Percentiles rank a stretch among this genome's conserved stretches.
phyloP scores from a whole-genome alignment of 2,329 filamentous ascomycete species.

The Colletotrichum tropicicola region DNA sequence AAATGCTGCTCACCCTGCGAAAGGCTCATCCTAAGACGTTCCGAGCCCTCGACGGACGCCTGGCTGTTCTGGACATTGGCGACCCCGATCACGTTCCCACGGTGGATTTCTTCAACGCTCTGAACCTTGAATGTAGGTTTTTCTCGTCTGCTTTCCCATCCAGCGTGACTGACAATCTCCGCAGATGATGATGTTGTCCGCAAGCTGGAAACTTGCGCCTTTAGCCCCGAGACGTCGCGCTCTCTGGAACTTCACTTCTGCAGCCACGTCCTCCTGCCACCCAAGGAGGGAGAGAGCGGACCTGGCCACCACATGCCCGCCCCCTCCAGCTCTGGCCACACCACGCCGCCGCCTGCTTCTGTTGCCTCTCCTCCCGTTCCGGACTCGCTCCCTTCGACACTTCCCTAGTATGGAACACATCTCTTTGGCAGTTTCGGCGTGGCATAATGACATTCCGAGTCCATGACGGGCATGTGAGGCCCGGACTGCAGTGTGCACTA shows the following conservation, averaged over 20 bases:
- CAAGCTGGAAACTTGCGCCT: slow-evolving; percentile 35
- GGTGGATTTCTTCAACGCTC: slow-evolving; percentile 61
- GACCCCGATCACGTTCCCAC: slow-evolving; percentile 48
- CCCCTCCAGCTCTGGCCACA: slow-evolving; percentile 26
- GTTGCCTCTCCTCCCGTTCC: slow-evolving; percentile 1
- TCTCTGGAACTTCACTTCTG: slow-evolving; percentile 61
- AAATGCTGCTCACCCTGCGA: slow-evolving; percentile 70
- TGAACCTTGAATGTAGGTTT: slow-evolving; percentile 66
- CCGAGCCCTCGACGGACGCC: slow-evolving; percentile 55
- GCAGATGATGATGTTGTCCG: slow-evolving; percentile 37
- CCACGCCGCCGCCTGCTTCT: slow-evolving; percentile 12
- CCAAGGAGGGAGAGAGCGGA: slow-evolving; percentile 20
- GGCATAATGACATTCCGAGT: too few species aligned
- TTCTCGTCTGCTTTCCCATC: not conserved
- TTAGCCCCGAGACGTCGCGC: slow-evolving; percentile 47
- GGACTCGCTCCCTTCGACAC: not conserved
- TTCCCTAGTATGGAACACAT: slow-evolving; percentile 1
- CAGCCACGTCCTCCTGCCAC: slow-evolving; percentile 55
- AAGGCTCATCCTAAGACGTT: slow-evolving; percentile 65
- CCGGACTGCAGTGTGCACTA: too few species aligned
- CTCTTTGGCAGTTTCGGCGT: not conserved
- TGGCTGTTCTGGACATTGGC: slow-evolving; percentile 54
- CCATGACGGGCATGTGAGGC: too few species aligned
- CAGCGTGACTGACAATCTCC: not conserved
- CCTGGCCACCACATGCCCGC: slow-evolving; percentile 17